Evolutionary conservation across 2,329 filamentous ascomycete genomes (phyloP).

Genomic region (Fusarium xylarioides): DNA sequence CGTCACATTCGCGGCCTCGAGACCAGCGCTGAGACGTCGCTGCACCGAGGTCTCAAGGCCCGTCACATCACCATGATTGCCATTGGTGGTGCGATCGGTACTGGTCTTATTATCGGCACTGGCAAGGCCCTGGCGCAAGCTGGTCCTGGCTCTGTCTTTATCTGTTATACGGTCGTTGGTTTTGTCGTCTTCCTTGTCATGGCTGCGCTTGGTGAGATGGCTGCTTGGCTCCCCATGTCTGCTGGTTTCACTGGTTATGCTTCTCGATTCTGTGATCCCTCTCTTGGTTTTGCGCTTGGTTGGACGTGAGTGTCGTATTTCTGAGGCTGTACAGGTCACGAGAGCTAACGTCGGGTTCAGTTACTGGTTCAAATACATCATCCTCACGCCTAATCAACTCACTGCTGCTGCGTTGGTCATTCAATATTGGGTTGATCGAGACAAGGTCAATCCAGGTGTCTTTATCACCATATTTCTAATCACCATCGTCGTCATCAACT

Average conservation of each 20-base stretch:
- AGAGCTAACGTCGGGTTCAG: conserved; percentile 42
- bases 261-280: conserved; percentile 80
- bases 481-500: conserved; percentile 71
- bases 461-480: conserved; percentile 79
- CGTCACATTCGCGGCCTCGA: conserved; percentile 58
- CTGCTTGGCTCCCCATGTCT: conserved; percentile 79
- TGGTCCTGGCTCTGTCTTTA: conserved; percentile 73
- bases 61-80: conserved; percentile 70
- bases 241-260: conserved; percentile 86
- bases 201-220: conserved; percentile 85
- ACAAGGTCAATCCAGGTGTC: conserved; percentile 77
- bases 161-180: conserved; percentile 75
- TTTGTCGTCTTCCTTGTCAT: conserved; percentile 82
- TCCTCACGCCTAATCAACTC: conserved; percentile 84
- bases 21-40: conserved; percentile 57
- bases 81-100: conserved; percentile 79
- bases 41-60: conserved; percentile 63
- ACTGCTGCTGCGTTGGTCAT: conserved; percentile 84
- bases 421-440: conserved; percentile 75
- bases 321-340: neutral
- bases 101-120: conserved; percentile 77
- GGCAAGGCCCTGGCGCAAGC: conserved; percentile 63
- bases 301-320: conserved; percentile 65
- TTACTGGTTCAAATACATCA: conserved; percentile 82
- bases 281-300: conserved; percentile 80